Base-by-base conservation (phyloP, 768 basidiomycete genomes). In the Tremella mesenterica region DNA sequence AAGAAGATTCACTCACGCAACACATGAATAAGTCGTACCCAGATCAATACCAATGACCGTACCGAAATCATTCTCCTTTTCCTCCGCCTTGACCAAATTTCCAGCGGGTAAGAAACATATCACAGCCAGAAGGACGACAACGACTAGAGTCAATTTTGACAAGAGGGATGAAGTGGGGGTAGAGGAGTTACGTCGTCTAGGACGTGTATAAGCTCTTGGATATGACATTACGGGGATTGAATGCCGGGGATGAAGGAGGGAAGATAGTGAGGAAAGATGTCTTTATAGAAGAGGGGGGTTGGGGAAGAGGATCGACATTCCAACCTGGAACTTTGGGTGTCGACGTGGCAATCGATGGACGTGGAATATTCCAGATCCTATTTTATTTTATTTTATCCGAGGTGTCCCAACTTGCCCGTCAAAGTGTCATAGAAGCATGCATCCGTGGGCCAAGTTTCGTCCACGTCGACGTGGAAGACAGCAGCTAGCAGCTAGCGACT, bases 1-100 rank as follows among this genome's bases (percentile, higher is more conserved):
- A 41, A 18, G 12, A 34, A 34, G 33, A 10, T 41, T 0, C 2
- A 78, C 85, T 73, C 58, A 88, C 88, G 86, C 91, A 67, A 96
- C 92, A 78, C 91, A 95, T 59, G 91, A 95, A 77, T 95, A 90
- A 64, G 86, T 90, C 45, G 90, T 95, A 77, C 90, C 90, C 77
- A 93, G 77, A 79, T 93, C 89, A 86, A 69, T 48, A 63, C 29
- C 91, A 72, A 93, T 93, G 33, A 93, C 89, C 31, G 86, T 85
- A 52, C 91, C 90, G 73, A 86, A 91, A 67, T 91, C 86, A 27
- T 83, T 76, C 61, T 80, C 80, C 53, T 79, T 76, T 59, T 77
- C 76, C 31, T 73, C 74, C 30, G 83, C 84, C 61, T 85, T 82
- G 41, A 87, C 88, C 47, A 74, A 76, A 50, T 79, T 80, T 28